Evolutionary conservation across 148 eudicot species (phyloP), one percentile per base, ranked within the genome.

Genomic region (Persicaria maculosa): DNA sequence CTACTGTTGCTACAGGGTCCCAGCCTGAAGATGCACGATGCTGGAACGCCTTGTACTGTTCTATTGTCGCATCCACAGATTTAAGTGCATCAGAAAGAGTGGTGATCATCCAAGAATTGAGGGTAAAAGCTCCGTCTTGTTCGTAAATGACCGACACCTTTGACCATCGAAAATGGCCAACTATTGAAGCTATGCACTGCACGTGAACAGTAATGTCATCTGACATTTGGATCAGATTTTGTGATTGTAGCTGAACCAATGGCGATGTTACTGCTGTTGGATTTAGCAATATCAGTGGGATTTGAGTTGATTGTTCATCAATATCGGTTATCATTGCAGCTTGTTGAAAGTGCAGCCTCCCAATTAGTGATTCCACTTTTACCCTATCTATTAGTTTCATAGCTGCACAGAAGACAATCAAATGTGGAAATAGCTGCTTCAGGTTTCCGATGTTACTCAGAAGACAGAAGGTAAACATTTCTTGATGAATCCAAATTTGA

Each of bases 91-190:
- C 89, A 12, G 82, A 80, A 2, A 86, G 79, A 47, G 55, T 76
- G 55, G 79, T 71, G n/a, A 80, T 12, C 48, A 59, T 50, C 4
- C 73, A 76, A 16, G 76, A 58, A 57, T 83, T 81, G 9, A 47
- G 40, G 43, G 80, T 7, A 22, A 72, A 84, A 6, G 46, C 46
- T 36, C 67, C 45, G 54, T 36, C 64, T 44, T 54, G 55, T 73
- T 86, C 86, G 8, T 82, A 84, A 8, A 86, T 58, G 9, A 83
- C 69, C 47, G 82, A 81, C 44, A 82, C 82, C 54, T 74, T 80
- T 72, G 71, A 72, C 89, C 89, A 86, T 45, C 68, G 68, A 50
- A 86, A 86, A 22, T 76, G 64, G 50, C 85, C 76, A 31, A 86
- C 74, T 2, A 86, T 71, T 47, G 86, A 76, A 52, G 87, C 80